Conservation (phyloP, 345 rosid genomes). For the Cochlearia excelsa region DNA sequence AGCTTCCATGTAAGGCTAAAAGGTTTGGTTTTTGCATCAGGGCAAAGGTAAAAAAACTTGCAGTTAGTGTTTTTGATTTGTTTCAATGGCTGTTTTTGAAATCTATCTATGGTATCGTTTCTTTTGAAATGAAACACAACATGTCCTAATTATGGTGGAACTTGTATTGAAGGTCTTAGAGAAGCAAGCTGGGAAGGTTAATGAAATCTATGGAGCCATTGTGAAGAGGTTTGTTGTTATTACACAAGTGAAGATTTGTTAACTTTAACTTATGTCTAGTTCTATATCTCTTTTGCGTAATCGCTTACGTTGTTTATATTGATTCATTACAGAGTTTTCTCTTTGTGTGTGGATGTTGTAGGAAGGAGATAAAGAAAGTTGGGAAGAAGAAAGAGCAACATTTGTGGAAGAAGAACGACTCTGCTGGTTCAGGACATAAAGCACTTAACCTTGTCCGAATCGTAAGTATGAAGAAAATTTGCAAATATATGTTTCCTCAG, state of each 20-base stretch:
- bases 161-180: slow-evolving; percentile 35
- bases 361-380: slow-evolving; percentile 44
- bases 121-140: background rate
- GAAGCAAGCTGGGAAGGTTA: slow-evolving; percentile 26
- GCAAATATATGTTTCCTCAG: background rate
- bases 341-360: slow-evolving; percentile 29
- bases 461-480: slow-evolving; percentile 40
- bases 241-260: slow-evolving; percentile 5
- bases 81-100: background rate
- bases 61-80: background rate
- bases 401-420: slow-evolving; percentile 76
- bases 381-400: slow-evolving; percentile 60
- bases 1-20: slow-evolving; percentile 24
- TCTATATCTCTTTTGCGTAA: slow-evolving; percentile 19
- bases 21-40: slow-evolving; percentile 25
- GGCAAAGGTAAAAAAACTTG: slow-evolving; percentile 34
- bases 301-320: slow-evolving; percentile 10
- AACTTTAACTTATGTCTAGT: background rate
- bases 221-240: slow-evolving; percentile 39
- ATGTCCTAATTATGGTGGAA: background rate
- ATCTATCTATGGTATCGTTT: background rate
- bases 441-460: slow-evolving; percentile 65
- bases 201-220: slow-evolving; percentile 28
- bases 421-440: slow-evolving; percentile 76
- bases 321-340: slow-evolving; percentile 9